Evolutionary conservation across 176 grass and related monocot species (phyloP).

Genomic region (Elymus sibiricus): DNA sequence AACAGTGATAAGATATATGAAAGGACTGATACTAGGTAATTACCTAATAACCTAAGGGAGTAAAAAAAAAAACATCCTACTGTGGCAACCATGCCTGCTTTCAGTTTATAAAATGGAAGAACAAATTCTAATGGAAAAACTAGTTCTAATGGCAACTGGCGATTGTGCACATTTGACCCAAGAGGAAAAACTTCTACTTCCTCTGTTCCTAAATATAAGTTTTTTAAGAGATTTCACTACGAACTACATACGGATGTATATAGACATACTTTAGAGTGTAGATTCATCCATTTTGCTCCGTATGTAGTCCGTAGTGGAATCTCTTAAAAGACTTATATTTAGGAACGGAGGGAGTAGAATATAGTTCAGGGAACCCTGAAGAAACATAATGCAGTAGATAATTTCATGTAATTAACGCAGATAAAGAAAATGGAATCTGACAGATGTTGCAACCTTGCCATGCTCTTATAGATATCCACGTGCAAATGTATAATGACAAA

Average conservation of each 20-base stretch:
- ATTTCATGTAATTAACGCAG: not conserved
- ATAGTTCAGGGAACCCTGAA: not conserved
- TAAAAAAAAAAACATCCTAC: not conserved
- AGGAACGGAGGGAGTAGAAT: too few species aligned
- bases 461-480: not conserved
- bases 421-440: conserved; percentile 1
- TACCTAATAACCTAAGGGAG: not conserved
- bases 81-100: not conserved
- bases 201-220: too few species aligned
- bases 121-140: not conserved
- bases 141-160: not conserved
- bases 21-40: not conserved
- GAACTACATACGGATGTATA: too few species aligned
- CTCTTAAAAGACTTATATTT: too few species aligned
- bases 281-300: too few species aligned
- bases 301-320: too few species aligned
- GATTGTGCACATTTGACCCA: not conserved
- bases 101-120: not conserved
- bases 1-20: conserved; percentile 7
- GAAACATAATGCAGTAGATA: not conserved
- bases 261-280: too few species aligned
- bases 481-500: not conserved
- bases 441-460: not conserved
- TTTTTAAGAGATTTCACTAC: too few species aligned
- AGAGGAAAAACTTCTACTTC: not conserved